Conservation (phyloP, 805 yeast genomes). For the Hermanozyma aechmeae region DNA sequence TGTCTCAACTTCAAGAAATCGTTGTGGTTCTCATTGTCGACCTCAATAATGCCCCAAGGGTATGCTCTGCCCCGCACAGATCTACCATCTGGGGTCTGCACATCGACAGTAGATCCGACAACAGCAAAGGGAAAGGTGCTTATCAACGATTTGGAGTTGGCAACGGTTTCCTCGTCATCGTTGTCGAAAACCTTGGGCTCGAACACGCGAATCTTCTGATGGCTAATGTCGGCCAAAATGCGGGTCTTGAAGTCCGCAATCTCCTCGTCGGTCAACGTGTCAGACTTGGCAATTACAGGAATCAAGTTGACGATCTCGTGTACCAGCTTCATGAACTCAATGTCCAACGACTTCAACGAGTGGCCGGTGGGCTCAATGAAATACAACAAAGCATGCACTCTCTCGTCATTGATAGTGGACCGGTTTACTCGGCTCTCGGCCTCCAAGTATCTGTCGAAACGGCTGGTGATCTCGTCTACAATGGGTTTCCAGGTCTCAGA, state of each 20-base stretch:
- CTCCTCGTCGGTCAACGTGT: constrained; percentile 85
- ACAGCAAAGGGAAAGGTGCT: constrained; percentile 84
- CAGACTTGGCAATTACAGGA: constrained; percentile 92
- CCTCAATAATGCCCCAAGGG: constrained; percentile 97
- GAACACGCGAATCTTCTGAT: constrained; percentile 66
- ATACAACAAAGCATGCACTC: constrained; percentile 89
- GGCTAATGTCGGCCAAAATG: constrained; percentile 65
- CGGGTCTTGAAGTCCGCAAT: constrained; percentile 64
- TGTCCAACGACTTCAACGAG: constrained; percentile 78
- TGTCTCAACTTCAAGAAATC: constrained; percentile 88
- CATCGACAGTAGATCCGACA: constrained; percentile 76
- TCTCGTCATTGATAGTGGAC: constrained; percentile 59
- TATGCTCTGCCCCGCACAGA: constrained; percentile 82
- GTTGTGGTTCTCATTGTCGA: constrained; percentile 88
- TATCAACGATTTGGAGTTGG: constrained; percentile 57
- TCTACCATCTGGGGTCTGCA: constrained; percentile 65
- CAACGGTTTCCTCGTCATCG: constrained; percentile 77
- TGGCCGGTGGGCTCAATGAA: constrained; percentile 98
- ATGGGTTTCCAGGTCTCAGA: constrained; percentile 77
- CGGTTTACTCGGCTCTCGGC: constrained; percentile 79
- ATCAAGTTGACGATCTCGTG: constrained; percentile 89
- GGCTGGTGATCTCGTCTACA: constrained; percentile 74
- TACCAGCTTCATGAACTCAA: constrained; percentile 77
- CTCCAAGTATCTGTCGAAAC: constrained; percentile 86
- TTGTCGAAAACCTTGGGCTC: constrained; percentile 68